phyloP scores from a whole-genome alignment of 2,329 filamentous ascomycete species.

The Fusarium citri region DNA sequence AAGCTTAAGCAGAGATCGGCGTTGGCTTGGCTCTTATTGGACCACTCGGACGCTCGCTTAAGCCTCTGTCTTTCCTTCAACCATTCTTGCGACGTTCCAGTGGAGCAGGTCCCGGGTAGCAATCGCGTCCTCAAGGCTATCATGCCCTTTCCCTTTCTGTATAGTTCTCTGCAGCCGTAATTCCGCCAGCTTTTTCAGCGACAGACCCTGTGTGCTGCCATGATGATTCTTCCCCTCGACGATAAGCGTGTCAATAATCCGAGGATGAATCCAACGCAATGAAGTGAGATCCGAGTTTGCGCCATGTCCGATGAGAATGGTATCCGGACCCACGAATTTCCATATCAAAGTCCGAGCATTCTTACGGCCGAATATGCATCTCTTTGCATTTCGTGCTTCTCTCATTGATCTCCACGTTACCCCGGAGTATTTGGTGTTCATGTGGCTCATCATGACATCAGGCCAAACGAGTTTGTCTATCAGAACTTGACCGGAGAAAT shows the following conservation, averaged over 20 bases:
- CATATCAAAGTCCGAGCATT: constrained; percentile 57
- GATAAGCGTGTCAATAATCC: constrained; percentile 22
- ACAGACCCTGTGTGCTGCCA: background rate
- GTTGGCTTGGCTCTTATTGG: background rate
- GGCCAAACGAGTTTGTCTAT: constrained; percentile 65
- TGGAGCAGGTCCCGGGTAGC: constrained; percentile 26
- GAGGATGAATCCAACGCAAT: constrained; percentile 26
- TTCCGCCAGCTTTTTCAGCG: constrained; percentile 17
- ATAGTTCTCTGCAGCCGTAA: constrained; percentile 3
- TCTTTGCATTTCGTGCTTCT: constrained; percentile 46
- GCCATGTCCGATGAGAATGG: constrained; percentile 62
- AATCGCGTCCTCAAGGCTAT: constrained; percentile 30
- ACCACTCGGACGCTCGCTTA: background rate
- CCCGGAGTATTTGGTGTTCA: constrained; percentile 64
- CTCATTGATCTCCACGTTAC: constrained; percentile 56
- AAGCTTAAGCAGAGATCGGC: background rate
- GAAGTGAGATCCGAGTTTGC: constrained; percentile 24
- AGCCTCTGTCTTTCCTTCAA: background rate
- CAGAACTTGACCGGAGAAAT: constrained; percentile 60
- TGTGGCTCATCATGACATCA: constrained; percentile 57
- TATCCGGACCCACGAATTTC: constrained; percentile 58
- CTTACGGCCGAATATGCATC: constrained; percentile 56
- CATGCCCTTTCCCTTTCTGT: constrained; percentile 13
- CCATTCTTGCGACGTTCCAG: constrained; percentile 10
- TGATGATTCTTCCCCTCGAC: background rate